These are phyloP conservation scores for Amanita molliuscula DNA, from an alignment of 768 basidiomycete species.

Conservation along the genomic window DNA sequence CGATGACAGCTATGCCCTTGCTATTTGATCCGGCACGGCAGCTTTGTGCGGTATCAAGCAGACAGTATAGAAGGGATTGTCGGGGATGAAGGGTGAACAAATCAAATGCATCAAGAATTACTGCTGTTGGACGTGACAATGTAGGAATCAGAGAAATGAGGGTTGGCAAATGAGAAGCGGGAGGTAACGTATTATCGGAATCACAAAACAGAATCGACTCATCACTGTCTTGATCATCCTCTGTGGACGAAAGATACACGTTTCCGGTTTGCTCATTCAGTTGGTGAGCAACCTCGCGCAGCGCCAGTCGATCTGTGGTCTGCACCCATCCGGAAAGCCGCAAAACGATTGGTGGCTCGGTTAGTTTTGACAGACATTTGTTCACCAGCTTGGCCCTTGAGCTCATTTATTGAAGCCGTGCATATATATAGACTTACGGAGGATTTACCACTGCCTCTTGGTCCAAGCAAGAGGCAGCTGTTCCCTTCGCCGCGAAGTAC, in stretches of 20 bases:
- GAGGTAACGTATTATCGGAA: constrained; percentile 30
- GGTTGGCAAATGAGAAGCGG: constrained; percentile 61
- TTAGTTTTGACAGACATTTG: constrained; percentile 33
- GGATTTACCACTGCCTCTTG: constrained; percentile 81
- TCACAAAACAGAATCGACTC: constrained; percentile 43
- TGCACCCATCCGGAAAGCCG: constrained; percentile 83
- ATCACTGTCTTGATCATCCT: constrained; percentile 24
- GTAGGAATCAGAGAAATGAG: constrained; percentile 72
- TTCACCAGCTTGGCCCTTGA: constrained; percentile 34
- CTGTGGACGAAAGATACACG: constrained; percentile 34
- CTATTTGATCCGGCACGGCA: constrained; percentile 48
- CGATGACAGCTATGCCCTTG: constrained; percentile 77
- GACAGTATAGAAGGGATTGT: constrained; percentile 88
- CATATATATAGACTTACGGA: constrained; percentile 31
- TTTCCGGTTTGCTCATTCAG: constrained; percentile 67
- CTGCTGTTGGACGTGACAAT: constrained; percentile 66
- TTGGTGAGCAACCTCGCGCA: constrained; percentile 86
- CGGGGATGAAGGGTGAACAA: constrained; percentile 87
- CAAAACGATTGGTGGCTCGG: constrained; percentile 55
- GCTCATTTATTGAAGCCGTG: background rate
- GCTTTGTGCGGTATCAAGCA: constrained; percentile 89
- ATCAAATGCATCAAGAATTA: constrained; percentile 89
- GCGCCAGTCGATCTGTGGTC: constrained; percentile 77
- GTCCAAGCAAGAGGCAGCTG: constrained; percentile 82
- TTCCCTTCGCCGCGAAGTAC: constrained; percentile 82